Evolutionary conservation across 768 basidiomycete genomes (phyloP), one percentile per base, ranked within the genome.

Genomic region (Russula earlei): DNA sequence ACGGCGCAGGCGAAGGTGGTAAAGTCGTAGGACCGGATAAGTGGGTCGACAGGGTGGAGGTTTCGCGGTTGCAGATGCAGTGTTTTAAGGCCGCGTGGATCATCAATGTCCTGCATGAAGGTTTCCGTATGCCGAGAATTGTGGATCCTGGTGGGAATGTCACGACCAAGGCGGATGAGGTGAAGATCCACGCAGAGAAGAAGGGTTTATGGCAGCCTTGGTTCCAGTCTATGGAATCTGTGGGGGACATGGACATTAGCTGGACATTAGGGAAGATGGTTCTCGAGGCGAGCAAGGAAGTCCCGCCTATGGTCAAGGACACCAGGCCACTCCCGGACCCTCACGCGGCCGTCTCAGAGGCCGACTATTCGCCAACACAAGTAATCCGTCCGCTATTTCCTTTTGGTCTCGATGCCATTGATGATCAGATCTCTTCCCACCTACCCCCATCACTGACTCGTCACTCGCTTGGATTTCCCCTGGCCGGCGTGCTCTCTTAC

Each of bases 211-310:
- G 87, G 47, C 70, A 77, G 56, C 87, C 91, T 8, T 74, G 80
- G n/a, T 97, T 99, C 71, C 96, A 97, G 70, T 90, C 86, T 38
- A 74, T 94, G 71, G 91, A 97, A 67, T 80, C 83, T n/a, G 87
- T 99, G 29, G 85, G 83, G 34, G 90, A 88, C 65, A 91, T 95
- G 37, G 91, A 93, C 42, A 91, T 99, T 65, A 91, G 83, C 64
- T 99, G 96, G 96, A 97, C 96, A 4, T 76, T 98, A 33, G 96
- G 96, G 25, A 98, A 97, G 70, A 98, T 98, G 94, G 95, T 98
- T 0, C 78, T 97, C 25, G 95, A 98, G 70, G 96, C 96, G 25
- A 92, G 90, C 72, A 89, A 87, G 60, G 88, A 89, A 67, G 80
- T 92, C 7, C 79, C 80, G 4, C 67, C 77, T 7, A 70, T 75